Base-by-base conservation (phyloP, 2,329 filamentous ascomycete genomes). In the Claviceps pusilla region DNA sequence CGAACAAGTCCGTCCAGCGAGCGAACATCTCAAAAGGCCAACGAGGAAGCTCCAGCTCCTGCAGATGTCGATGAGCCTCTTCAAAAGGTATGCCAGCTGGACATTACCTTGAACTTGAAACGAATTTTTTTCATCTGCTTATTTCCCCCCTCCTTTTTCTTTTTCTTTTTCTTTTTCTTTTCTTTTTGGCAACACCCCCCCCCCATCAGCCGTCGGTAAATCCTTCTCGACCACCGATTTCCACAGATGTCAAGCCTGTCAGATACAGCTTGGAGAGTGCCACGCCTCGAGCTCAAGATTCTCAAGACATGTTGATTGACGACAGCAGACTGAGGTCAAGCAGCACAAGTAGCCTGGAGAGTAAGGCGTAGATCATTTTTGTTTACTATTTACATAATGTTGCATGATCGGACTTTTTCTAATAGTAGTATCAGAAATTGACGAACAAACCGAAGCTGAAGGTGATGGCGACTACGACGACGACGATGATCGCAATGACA, bases 221-320 rank as follows among this genome's bases (percentile, higher is more conserved):
- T 48, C 78, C 78, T 51, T 75, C 76, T 45, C 84, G 86, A 1
- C 85, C 87, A 41, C 82, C 82, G 4, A 79, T 95, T 48, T 83
- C 85, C 35, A 95, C 89, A 29, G 77, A 87, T 60, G 76, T 95
- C 29, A 79, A 82, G 55, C 82, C 79, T 48, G 73, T 76, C 19
- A 71, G 76, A 53, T 89, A 85, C 64, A 84, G 80, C 63, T 65
- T 82, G 37, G 84, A 88, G 54, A 77, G 77, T 60, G 78, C 83
- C 48, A 95, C 90, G 1, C 90, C 90, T 9, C 82, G 83, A 60
- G 89, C 89, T 3, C 88, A 95, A 64, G 91, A 88, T 54, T 73
- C 88, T 53, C 80, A 89, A 61, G 88, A 94, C 56, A 78, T 88
- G 58, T 78, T 80, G 33, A 69, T 66, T 29, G 78, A 82, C 11